Base-by-base conservation (phyloP, 768 basidiomycete genomes). In the Tephrocybe sp. region DNA sequence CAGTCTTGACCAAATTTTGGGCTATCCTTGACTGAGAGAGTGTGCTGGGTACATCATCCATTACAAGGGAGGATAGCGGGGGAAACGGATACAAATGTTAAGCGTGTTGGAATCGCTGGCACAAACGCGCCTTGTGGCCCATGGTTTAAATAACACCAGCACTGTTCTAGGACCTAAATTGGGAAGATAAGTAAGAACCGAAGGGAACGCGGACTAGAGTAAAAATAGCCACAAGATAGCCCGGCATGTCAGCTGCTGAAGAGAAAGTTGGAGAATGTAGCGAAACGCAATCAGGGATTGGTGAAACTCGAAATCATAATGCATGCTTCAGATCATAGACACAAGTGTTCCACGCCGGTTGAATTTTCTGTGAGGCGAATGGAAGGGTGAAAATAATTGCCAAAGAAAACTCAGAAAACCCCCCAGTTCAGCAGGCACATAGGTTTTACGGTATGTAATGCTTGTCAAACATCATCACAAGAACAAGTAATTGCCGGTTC, bases 11-110 rank as follows among this genome's bases (percentile, higher is more conserved):
- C 64, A 88, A 73, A 43, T 64, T 63, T 8, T 67, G 72, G 23
- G 86, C 79, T 24, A 86, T 84, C 61, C 81, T 70, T 8, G 71
- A 69, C 31, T 84, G 84, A 55, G 69, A 78, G 58, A 86, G 71
- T 30, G 83, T 86, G 52, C 66, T 68, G 23, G 55, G 52, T 39
- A 55, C 36, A 45, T 62, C 62, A 38, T 53, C 45, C 57, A 57
- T 61, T 29, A 44, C 42, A 30, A 25, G 19, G 22, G 7, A 19
- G 30, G 33, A 16, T 4, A 22, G 21, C 8, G 30, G 19, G 33
- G 22, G 15, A 2, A n/a, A 3, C 3, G 18, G 37, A 38, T n/a
- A 38, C 21, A 38, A 38, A 9, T 19, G 7, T 3, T 5, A 19
- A n/a, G 5, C 7, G 33, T 9, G 21, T 22, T 12, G 39, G n/a